Evolutionary conservation across 305 asterid species (phyloP).

Genomic region (Caryopteris hybrid): DNA sequence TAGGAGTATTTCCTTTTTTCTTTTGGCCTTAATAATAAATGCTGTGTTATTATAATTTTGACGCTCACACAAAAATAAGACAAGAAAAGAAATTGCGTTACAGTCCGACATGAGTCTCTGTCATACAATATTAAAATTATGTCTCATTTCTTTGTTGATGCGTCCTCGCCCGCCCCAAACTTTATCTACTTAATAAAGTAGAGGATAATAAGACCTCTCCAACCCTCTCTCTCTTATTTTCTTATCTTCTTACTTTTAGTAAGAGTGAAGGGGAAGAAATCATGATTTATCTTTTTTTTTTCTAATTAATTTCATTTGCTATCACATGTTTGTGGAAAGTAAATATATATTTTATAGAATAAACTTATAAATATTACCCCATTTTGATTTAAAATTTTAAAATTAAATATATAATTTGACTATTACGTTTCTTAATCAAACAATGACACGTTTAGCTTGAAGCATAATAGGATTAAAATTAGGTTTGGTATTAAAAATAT

Average conservation of each 20-base stretch:
- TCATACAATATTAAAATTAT: neutral
- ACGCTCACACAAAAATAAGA: constrained; percentile 6
- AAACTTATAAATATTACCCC: too few relatives aligned
- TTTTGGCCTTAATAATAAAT: neutral
- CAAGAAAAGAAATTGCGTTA: constrained; percentile 3
- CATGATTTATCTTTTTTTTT: neutral
- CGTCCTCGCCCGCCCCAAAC: neutral
- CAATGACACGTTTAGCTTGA: too few relatives aligned
- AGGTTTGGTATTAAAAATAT: too few relatives aligned
- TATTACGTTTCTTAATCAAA: too few relatives aligned
- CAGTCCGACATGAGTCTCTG: neutral
- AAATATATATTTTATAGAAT: too few relatives aligned
- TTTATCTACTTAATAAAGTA: constrained; percentile 1
- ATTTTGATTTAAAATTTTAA: too few relatives aligned
- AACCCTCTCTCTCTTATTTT: neutral
- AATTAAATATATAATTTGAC: too few relatives aligned
- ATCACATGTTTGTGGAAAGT: too few relatives aligned
- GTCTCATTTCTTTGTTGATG: neutral
- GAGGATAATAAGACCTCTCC: neutral
- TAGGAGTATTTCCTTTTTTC: neutral
- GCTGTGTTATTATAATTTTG: too few relatives aligned
- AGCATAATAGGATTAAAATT: too few relatives aligned
- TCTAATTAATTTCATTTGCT: too few relatives aligned
- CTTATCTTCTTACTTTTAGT: neutral
- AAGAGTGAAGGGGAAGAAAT: constrained; percentile 15